Conservation (phyloP, 2,329 filamentous ascomycete species). For the Diatrype stigma region DNA sequence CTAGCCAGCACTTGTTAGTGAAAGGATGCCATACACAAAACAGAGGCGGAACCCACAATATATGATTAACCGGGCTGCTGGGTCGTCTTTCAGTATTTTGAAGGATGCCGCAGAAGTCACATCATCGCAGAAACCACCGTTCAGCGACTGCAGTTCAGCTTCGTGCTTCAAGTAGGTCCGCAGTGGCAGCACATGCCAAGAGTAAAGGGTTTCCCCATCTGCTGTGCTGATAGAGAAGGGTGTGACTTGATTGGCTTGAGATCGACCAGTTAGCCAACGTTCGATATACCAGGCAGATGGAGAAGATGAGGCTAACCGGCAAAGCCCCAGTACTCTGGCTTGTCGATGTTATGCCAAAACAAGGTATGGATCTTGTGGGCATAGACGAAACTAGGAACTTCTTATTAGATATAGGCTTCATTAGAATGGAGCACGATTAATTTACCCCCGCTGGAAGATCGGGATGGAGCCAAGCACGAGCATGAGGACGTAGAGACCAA, state of each 20-base stretch:
- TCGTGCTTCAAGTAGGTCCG: constrained; percentile 73
- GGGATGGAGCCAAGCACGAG: constrained; percentile 64
- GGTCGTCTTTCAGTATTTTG: constrained; percentile 57
- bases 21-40: not conserved
- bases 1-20: constrained; percentile 31
- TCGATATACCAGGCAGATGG: constrained; percentile 8
- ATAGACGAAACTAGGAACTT: constrained; percentile 66
- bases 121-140: constrained; percentile 45
- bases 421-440: constrained; percentile 8
- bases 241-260: constrained; percentile 76
- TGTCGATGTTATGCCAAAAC: constrained; percentile 67
- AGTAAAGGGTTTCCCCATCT: constrained; percentile 75
- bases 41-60: constrained; percentile 46
- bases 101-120: constrained; percentile 57
- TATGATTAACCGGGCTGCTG: constrained; percentile 58
- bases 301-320: constrained; percentile 54
- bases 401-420: not conserved
- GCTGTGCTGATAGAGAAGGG: constrained; percentile 73
- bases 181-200: constrained; percentile 85
- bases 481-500: constrained; percentile 63
- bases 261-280: constrained; percentile 8
- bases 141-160: constrained; percentile 49
- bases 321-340: constrained; percentile 82
- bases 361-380: constrained; percentile 73
- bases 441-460: constrained; percentile 76